phyloP scores from a whole-genome alignment of 2,329 filamentous ascomycete genomes.

The Xylaria sp. region DNA sequence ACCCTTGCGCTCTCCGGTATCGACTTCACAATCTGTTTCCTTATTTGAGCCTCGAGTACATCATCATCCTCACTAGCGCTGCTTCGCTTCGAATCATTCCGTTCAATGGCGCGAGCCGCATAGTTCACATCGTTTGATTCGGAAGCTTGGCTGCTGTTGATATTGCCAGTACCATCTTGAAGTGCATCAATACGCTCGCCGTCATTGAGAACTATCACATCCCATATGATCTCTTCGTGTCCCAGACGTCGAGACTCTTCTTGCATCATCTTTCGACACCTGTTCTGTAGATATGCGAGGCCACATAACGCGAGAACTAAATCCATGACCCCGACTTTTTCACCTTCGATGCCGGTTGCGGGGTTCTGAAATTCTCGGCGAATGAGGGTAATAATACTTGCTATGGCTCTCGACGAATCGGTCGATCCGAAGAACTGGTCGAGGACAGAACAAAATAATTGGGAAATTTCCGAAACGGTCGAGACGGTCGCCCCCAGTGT shows the following conservation, averaged over 20 bases:
- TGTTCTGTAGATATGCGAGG: constrained; percentile 69
- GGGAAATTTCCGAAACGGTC: constrained; percentile 65
- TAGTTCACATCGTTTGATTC: constrained; percentile 40
- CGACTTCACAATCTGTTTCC: constrained; percentile 64
- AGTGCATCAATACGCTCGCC: constrained; percentile 67
- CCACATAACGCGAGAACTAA: constrained; percentile 69
- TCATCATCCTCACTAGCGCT: constrained; percentile 54
- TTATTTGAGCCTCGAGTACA: constrained; percentile 58
- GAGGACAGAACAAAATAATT: constrained; percentile 66
- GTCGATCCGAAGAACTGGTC: constrained; percentile 74
- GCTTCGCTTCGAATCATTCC: constrained; percentile 43
- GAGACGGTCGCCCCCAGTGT: constrained; percentile 65
- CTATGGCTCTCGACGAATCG: constrained; percentile 74
- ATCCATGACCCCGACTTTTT: constrained; percentile 69
- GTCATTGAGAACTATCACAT: constrained; percentile 70
- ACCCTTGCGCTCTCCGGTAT: constrained; percentile 66
- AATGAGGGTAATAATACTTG: constrained; percentile 72
- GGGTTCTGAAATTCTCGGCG: constrained; percentile 72
- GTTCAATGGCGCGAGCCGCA: constrained; percentile 52
- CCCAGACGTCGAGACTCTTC: constrained; percentile 59
- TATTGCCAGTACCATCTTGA: constrained; percentile 51
- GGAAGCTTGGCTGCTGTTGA: constrained; percentile 40
- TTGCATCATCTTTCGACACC: constrained; percentile 62
- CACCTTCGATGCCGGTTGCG: constrained; percentile 66
- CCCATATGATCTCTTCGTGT: constrained; percentile 70